phyloP scores from a whole-genome alignment of 1,284 basidiomycete species.

The Apiotrichum veenhuisii region DNA sequence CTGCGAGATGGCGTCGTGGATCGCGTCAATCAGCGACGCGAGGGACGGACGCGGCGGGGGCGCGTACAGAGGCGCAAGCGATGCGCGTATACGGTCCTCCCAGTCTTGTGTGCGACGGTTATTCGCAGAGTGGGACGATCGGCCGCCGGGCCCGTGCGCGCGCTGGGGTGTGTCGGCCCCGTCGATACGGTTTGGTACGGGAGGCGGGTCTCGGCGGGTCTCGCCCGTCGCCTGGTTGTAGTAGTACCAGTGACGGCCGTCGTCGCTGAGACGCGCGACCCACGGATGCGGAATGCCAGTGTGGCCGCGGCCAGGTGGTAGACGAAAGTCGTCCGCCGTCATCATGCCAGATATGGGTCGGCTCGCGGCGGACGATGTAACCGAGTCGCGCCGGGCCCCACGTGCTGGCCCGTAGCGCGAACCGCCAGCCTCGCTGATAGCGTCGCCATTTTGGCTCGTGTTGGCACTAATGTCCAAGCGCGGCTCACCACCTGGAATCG shows the following conservation, averaged over 20 bases:
- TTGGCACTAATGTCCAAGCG: conserved; percentile 20
- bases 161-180: neutral
- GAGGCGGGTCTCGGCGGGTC: conserved; percentile 54
- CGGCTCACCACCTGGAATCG: conserved; percentile 70
- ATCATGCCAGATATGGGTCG: conserved; percentile 2
- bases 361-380: neutral
- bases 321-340: conserved; percentile 28
- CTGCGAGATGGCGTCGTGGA: conserved; percentile 36
- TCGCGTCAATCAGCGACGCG: conserved; percentile 27
- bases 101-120: conserved; percentile 12
- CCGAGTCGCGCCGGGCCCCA: neutral
- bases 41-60: conserved; percentile 22
- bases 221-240: conserved; percentile 67
- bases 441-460: conserved; percentile 3
- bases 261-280: conserved; percentile 72
- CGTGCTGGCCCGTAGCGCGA: neutral
- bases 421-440: conserved; percentile 1
- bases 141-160: conserved; percentile 1
- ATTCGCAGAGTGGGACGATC: neutral
- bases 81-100: conserved; percentile 19
- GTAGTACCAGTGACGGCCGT: conserved; percentile 78
- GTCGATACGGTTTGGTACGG: neutral
- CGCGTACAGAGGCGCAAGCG: conserved; percentile 16
- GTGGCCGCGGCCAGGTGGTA: conserved; percentile 47
- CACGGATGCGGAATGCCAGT: conserved; percentile 68